Evolutionary conservation across 2,329 filamentous ascomycete species (phyloP).

Genomic region (Botrytis byssoidea): DNA sequence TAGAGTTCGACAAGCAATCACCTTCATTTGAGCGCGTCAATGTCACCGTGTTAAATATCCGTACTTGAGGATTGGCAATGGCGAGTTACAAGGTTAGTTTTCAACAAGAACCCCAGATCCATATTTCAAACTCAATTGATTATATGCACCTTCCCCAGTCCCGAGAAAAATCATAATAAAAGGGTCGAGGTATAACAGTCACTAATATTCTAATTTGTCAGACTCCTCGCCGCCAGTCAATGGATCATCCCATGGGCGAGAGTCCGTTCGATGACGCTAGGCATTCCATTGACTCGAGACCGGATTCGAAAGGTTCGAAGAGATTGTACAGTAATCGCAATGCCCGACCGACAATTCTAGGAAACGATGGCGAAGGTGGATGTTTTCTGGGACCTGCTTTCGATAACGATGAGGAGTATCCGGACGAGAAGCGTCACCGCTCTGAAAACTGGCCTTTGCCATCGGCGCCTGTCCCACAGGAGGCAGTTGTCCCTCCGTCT

Average conservation of each 20-base stretch:
- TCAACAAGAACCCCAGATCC: neutral
- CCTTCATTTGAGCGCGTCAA: conserved; percentile 15
- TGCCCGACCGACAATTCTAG: conserved; percentile 26
- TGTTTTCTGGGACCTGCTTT: conserved; percentile 28
- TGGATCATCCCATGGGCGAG: conserved; percentile 22
- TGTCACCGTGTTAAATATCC: conserved; percentile 14
- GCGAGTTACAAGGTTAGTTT: conserved; percentile 21
- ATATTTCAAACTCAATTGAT: conserved; percentile 7
- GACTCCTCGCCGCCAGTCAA: conserved; percentile 24
- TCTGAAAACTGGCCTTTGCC: conserved; percentile 46
- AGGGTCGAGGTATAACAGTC: neutral
- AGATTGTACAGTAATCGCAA: conserved; percentile 38
- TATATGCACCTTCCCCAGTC: conserved; percentile 9
- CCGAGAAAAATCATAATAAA: neutral
- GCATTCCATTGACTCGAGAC: conserved; percentile 19
- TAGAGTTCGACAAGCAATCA: neutral
- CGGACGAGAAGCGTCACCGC: conserved; percentile 45
- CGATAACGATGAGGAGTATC: conserved; percentile 29
- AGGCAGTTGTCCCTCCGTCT: conserved; percentile 18
- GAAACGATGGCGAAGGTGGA: conserved; percentile 38
- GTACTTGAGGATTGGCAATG: conserved; percentile 17
- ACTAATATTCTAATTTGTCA: conserved; percentile 4
- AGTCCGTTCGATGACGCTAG: conserved; percentile 14
- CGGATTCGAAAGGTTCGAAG: conserved; percentile 39
- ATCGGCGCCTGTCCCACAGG: conserved; percentile 18